These are phyloP conservation scores for Podospora pseudopauciseta DNA, from an alignment of 495 filamentous ascomycete species.

Conservation along the genomic window DNA sequence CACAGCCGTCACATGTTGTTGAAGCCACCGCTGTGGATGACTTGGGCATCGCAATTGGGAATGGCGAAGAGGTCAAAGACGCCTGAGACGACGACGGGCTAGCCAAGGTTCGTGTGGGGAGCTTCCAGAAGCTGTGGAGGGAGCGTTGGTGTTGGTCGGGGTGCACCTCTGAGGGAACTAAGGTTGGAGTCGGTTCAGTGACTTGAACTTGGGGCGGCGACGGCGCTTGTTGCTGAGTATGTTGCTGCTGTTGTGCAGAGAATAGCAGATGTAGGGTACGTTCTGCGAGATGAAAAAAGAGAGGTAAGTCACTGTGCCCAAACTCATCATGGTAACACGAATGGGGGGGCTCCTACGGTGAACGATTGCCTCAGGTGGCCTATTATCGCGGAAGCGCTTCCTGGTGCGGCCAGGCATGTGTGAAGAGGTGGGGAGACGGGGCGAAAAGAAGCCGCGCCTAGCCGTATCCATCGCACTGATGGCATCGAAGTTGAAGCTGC, in stretches of 20 bases:
- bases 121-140: slow-evolving; percentile 48
- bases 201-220: slow-evolving; percentile 1
- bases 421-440: slow-evolving; percentile 23
- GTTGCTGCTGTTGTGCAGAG: slow-evolving; percentile 43
- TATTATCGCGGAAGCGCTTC: slow-evolving; percentile 49
- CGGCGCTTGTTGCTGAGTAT: slow-evolving; percentile 4
- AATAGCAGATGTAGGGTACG: slow-evolving; percentile 46
- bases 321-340: not conserved
- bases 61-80: slow-evolving; percentile 16
- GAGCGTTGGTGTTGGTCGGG: slow-evolving; percentile 34
- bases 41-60: slow-evolving; percentile 9
- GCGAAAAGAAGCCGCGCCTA: slow-evolving; percentile 24
- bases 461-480: slow-evolving; percentile 24
- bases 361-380: slow-evolving; percentile 46
- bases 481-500: slow-evolving; percentile 28
- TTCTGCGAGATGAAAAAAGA: slow-evolving; percentile 28
- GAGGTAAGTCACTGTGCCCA: slow-evolving; percentile 13
- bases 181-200: slow-evolving; percentile 1
- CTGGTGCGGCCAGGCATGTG: slow-evolving; percentile 44
- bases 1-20: slow-evolving; percentile 45
- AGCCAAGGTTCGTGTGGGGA: slow-evolving; percentile 20
- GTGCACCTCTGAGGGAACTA: slow-evolving; percentile 12
- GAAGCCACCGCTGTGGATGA: slow-evolving; percentile 11
- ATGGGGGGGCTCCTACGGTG: slow-evolving; percentile 37
- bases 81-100: slow-evolving; percentile 16